Conservation (phyloP, 2,329 filamentous ascomycete species). For the Pseudogymnoascus sp. region DNA sequence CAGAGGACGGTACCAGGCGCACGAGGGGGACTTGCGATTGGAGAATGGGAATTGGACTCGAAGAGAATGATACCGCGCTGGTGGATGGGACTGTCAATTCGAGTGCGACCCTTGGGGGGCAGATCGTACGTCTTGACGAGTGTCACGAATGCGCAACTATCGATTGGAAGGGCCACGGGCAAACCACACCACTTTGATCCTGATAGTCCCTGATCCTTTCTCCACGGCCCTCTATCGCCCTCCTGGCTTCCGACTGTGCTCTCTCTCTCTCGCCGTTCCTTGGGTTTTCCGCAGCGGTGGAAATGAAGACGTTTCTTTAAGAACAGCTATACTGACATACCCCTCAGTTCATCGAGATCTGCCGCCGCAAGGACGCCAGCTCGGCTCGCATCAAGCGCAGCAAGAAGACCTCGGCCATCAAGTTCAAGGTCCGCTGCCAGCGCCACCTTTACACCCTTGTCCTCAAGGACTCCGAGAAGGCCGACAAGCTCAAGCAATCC, state of each 20-base stretch:
- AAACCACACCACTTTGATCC: neutral
- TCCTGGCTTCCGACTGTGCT: neutral
- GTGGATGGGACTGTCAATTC: neutral
- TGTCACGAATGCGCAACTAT: conserved; percentile 24
- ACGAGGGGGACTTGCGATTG: neutral
- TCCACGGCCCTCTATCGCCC: neutral
- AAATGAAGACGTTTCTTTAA: neutral
- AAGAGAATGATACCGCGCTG: neutral
- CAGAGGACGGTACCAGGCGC: neutral
- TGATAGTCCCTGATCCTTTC: neutral
- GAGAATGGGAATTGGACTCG: neutral
- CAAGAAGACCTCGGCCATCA: conserved; percentile 83
- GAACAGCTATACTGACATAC: conserved; percentile 9
- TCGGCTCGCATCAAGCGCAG: conserved; percentile 96
- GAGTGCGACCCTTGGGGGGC: neutral
- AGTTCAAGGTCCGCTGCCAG: conserved; percentile 99
- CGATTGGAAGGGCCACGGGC: conserved; percentile 10
- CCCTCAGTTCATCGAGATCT: conserved; percentile 96
- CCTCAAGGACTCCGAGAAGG: conserved; percentile 98
- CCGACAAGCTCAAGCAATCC: conserved; percentile 99
- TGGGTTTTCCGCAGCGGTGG: neutral
- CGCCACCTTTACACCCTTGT: conserved; percentile 95
- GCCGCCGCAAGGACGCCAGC: conserved; percentile 97
- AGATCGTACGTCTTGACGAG: conserved; percentile 1
- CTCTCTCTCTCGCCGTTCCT: neutral